Conservation (phyloP, 148 eudicot genomes). For the Fagopyrum homotropicum region DNA sequence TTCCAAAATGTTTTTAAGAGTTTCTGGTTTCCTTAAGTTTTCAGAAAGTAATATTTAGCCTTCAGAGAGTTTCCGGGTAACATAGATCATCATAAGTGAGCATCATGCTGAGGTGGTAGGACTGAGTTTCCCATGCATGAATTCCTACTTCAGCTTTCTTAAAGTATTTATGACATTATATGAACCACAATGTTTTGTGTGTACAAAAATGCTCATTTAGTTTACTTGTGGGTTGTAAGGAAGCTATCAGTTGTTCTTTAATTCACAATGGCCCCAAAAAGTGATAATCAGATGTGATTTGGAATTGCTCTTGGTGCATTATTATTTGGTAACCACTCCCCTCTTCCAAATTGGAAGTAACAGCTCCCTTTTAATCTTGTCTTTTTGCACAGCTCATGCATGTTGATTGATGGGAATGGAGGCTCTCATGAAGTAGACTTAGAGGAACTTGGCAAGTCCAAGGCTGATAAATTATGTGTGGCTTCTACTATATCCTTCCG, state of each 20-base stretch:
- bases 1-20: too few species aligned
- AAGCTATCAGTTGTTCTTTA: background rate
- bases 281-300: background rate
- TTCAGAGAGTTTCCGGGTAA: too few species aligned
- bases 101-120: background rate
- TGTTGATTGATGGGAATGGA: constrained; percentile 50
- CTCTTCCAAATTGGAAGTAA: background rate
- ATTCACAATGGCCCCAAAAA: background rate
- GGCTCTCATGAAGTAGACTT: constrained; percentile 53
- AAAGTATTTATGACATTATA: background rate
- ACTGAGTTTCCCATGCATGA: background rate
- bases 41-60: too few species aligned
- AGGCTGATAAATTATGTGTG: constrained; percentile 72
- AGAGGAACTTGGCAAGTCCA: constrained; percentile 47
- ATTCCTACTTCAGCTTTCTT: background rate
- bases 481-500: background rate
- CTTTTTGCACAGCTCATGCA: constrained; percentile 45
- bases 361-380: background rate
- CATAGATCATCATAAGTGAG: background rate
- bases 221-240: background rate
- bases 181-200: background rate
- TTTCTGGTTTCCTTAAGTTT: too few species aligned
- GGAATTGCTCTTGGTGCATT: background rate
- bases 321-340: background rate
- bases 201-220: background rate